Percentiles rank a stretch among this genome's conserved stretches.
Conservation (phyloP, 2,329 filamentous ascomycete genomes). For the Cytospora chrysosperma region DNA sequence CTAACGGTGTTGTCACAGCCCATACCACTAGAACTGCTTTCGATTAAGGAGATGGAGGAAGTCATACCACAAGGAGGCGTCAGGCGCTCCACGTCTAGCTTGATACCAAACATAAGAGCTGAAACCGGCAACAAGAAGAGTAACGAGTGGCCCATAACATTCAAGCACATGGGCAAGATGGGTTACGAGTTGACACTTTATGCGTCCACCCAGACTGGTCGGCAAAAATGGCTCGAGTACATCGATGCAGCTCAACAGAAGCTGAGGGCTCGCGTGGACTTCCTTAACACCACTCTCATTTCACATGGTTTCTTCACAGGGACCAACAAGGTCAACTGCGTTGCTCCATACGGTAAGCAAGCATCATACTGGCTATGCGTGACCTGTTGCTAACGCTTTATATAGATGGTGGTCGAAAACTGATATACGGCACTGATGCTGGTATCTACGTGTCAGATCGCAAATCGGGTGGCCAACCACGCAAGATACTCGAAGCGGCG, state of each 20-base stretch:
- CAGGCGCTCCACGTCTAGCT: constrained; percentile 84
- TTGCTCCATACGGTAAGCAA: constrained; percentile 79
- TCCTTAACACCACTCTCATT: constrained; percentile 73
- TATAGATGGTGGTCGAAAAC: constrained; percentile 85
- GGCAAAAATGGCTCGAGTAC: constrained; percentile 96
- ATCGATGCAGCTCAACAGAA: constrained; percentile 89
- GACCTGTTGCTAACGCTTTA: constrained; percentile 24
- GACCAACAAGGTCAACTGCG: constrained; percentile 86
- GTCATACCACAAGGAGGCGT: constrained; percentile 79
- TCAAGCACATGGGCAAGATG: constrained; percentile 91
- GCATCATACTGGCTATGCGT: not conserved
- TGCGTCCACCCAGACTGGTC: constrained; percentile 78
- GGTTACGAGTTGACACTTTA: constrained; percentile 91
- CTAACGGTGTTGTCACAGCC: constrained; percentile 51
- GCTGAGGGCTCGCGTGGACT: constrained; percentile 82
- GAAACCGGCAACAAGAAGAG: constrained; percentile 59
- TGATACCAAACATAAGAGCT: constrained; percentile 60
- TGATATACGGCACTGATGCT: constrained; percentile 91
- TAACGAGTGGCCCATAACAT: constrained; percentile 92
- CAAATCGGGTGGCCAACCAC: constrained; percentile 76
- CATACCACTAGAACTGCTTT: constrained; percentile 87
- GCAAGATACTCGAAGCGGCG: constrained; percentile 79
- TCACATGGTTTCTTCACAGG: constrained; percentile 60
- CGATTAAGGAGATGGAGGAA: constrained; percentile 97
- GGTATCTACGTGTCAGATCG: constrained; percentile 92